Conservation (phyloP, 1,139 yeast genomes). For the Meyerozyma sp. region DNA sequence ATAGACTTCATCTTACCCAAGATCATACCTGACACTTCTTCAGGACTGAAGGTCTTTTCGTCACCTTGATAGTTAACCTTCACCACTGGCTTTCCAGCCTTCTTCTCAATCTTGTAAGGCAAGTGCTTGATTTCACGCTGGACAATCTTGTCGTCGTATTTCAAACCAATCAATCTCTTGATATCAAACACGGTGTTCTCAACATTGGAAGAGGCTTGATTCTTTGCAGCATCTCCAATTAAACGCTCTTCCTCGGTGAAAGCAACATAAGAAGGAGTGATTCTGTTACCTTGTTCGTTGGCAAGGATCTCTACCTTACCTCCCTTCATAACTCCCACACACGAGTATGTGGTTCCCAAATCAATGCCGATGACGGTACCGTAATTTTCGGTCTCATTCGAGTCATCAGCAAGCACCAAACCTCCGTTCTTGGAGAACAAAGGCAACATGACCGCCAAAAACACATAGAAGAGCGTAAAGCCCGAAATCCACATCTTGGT, state of each 20-base stretch:
- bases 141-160: slow-evolving; percentile 67
- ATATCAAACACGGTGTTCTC: slow-evolving; percentile 77
- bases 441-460: slow-evolving; percentile 57
- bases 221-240: slow-evolving; percentile 93
- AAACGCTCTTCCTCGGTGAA: slow-evolving; percentile 81
- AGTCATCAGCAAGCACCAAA: slow-evolving; percentile 19
- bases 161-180: slow-evolving; percentile 81
- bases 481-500: slow-evolving; percentile 34
- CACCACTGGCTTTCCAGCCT: slow-evolving; percentile 76
- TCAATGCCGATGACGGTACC: slow-evolving; percentile 85
- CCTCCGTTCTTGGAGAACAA: slow-evolving; percentile 40
- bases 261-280: slow-evolving; percentile 88
- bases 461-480: slow-evolving; percentile 51
- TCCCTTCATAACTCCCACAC: slow-evolving; percentile 91
- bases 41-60: slow-evolving; percentile 73
- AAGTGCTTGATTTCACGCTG: slow-evolving; percentile 80
- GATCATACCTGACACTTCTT: slow-evolving; percentile 90
- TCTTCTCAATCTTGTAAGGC: slow-evolving; percentile 66
- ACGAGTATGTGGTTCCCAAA: slow-evolving; percentile 84
- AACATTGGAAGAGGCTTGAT: slow-evolving; percentile 83
- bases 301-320: slow-evolving; percentile 92
- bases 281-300: slow-evolving; percentile 94
- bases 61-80: slow-evolving; percentile 65
- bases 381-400: slow-evolving; percentile 45
- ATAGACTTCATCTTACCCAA: slow-evolving; percentile 88